Evolutionary conservation across 164 flowering plant species (phyloP), one percentile per base, ranked within the genome.

Genomic region (Tetrastigma voinierianum): DNA sequence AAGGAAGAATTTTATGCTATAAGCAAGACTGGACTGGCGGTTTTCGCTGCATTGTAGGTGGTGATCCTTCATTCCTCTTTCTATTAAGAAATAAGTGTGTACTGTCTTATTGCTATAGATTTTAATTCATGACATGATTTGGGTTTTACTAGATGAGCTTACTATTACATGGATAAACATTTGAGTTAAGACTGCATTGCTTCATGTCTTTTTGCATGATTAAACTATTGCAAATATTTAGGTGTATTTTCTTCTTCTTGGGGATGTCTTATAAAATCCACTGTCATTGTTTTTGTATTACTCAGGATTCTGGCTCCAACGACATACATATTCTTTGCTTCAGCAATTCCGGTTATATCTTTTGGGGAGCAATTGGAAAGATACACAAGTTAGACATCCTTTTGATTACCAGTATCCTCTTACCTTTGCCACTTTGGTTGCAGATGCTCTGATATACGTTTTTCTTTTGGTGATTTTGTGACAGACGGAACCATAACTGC

Each of bases 11-110:
- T 65, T 20, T 79, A 51, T 92, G 97, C 85, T 95, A 95, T 84
- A 92, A 89, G 77, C 93, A 95, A 81, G 99, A 95, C 51, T 95
- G 99, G 99, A 81, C 83, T 56, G 85, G 97, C 59, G 99, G 98
- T 32, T 32, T 95, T 20, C 74, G 80, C n/a, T n/a, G n/a, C n/a
- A n/a, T n/a, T 3, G 89, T 96, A 0, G 98, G 98, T 55, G 61
- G 73, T 77, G 45, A 51, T 65, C 45, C 11, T 51, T 21, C 19
- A 4, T 57, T 61, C 47, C 43, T 46, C 23, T 49, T 59, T 24
- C 17, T 67, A 53, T 18, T 16, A 9, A 53, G 19, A 17, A 54
- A 17, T 47, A 9, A 58, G 63, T n/a, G n/a, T n/a, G n/a, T 46
- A 12, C 14, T 12, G 4, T 13, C 40, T 47, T 47, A 1, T 25